phyloP scores from a whole-genome alignment of 169 alveolate species.

The Nephromyces sp. region DNA sequence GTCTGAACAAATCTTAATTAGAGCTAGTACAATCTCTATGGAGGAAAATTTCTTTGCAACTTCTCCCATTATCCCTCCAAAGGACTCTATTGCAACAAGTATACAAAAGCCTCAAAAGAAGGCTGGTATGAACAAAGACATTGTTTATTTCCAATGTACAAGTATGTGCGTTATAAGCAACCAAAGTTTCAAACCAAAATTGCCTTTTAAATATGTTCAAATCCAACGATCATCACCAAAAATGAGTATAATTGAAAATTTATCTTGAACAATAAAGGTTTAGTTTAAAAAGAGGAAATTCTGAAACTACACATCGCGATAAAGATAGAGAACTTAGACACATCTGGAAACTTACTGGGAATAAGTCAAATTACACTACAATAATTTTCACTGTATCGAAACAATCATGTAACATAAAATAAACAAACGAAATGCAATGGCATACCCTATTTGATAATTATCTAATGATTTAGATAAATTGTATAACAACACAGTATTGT shows the following conservation, averaged over 20 bases:
- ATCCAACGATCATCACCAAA: constrained; percentile 9
- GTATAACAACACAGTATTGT: too few relatives aligned
- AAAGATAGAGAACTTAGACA: background rate
- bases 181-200: constrained; percentile 2
- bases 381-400: too few relatives aligned
- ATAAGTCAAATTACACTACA: too few relatives aligned
- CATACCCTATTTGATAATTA: too few relatives aligned
- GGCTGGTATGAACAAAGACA: constrained; percentile 17
- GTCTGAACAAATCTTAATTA: constrained; percentile 14
- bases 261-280: background rate
- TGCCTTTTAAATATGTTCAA: constrained; percentile 6
- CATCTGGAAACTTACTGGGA: too few relatives aligned
- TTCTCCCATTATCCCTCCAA: background rate
- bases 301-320: background rate
- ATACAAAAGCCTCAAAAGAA: background rate
- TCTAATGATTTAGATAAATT: too few relatives aligned
- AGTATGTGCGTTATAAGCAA: constrained; percentile 6
- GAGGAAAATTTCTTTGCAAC: constrained; percentile 7
- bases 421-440: too few relatives aligned
- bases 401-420: too few relatives aligned
- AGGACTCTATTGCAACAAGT: constrained; percentile 5
- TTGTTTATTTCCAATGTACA: constrained; percentile 21
- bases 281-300: background rate
- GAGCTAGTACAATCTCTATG: constrained; percentile 4
- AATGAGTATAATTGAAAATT: too few relatives aligned